A percentile compares a stretch with the other conserved stretches of the same genome.
These are phyloP conservation scores for Gossypium stocksii DNA, from an alignment of 345 rosid genomes.

Conservation along the genomic window DNA sequence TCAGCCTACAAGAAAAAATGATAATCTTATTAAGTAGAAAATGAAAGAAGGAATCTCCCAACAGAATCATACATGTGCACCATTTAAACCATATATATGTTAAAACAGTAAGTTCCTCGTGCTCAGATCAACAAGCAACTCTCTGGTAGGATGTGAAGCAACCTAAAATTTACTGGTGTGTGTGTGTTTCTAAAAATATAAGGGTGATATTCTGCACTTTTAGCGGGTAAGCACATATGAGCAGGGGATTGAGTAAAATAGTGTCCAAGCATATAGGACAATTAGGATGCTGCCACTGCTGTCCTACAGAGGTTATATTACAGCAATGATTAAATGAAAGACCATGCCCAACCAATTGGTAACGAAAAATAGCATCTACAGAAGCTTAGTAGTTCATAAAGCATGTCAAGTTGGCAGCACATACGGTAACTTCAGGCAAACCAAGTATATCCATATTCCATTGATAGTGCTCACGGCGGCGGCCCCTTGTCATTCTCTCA, in stretches of 20 bases:
- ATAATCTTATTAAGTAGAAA: conserved; percentile 9
- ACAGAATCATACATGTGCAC: not conserved
- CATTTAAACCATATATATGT: not conserved
- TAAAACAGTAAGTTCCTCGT: not conserved
- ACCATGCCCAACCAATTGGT: not conserved
- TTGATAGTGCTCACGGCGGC: conserved; percentile 95
- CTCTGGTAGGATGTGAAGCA: not conserved
- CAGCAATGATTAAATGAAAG: not conserved
- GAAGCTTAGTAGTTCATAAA: conserved; percentile 3
- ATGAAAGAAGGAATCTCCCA: conserved; percentile 1
- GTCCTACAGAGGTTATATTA: not conserved
- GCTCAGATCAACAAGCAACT: not conserved
- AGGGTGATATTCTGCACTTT: not conserved
- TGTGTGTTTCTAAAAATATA: not conserved
- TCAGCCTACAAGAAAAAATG: conserved; percentile 53
- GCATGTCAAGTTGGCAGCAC: conserved; percentile 22
- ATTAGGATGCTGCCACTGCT: not conserved
- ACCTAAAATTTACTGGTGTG: not conserved
- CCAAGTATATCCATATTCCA: conserved; percentile 99
- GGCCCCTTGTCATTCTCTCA: conserved; percentile 96
- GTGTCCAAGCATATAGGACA: not conserved
- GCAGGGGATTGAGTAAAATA: not conserved
- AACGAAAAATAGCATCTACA: not conserved
- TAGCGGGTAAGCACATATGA: not conserved
- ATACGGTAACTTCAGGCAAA: conserved; percentile 76